Percentiles rank a stretch among this genome's conserved stretches.
Conservation (phyloP, 768 basidiomycete genomes). For the Russula griseocarnosa region DNA sequence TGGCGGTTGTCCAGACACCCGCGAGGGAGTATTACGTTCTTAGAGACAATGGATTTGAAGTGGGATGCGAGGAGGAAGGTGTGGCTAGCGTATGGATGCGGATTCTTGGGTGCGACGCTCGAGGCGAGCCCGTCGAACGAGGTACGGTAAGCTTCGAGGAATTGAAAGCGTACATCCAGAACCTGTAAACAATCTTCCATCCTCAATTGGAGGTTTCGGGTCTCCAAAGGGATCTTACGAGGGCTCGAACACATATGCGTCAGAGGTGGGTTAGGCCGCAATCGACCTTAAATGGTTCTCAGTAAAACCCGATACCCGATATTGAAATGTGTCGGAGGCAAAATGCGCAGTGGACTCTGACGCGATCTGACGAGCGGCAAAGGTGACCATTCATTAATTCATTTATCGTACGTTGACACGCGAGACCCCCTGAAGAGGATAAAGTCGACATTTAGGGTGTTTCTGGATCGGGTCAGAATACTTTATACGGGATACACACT, state of each 20-base stretch:
- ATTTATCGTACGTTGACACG: neutral
- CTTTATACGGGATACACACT: slow-evolving; percentile 12
- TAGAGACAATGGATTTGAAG: slow-evolving; percentile 71
- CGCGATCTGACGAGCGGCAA: no score
- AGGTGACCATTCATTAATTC: no score
- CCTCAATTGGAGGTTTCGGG: no score
- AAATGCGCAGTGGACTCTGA: no score
- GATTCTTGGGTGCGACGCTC: slow-evolving; percentile 47
- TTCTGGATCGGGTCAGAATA: neutral
- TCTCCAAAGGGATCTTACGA: no score
- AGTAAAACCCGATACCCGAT: no score
- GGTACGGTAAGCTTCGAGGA: slow-evolving; percentile 15
- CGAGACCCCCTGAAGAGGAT: neutral
- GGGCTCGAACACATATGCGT: no score
- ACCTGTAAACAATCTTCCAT: neutral
- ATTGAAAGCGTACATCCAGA: slow-evolving; percentile 16
- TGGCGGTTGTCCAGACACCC: slow-evolving; percentile 70
- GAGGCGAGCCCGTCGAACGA: slow-evolving; percentile 9
- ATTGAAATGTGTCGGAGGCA: no score
- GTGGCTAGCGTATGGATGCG: slow-evolving; percentile 58
- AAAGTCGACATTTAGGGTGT: neutral
- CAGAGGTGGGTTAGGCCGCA: no score
- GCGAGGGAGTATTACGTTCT: slow-evolving; percentile 64
- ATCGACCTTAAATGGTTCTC: no score
- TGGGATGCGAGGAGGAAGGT: slow-evolving; percentile 74